A percentile compares a stretch with the other conserved stretches of the same genome.
Evolutionary conservation across 306 rosid genomes (phyloP).

Genomic region (Dalbergia cultrata): DNA sequence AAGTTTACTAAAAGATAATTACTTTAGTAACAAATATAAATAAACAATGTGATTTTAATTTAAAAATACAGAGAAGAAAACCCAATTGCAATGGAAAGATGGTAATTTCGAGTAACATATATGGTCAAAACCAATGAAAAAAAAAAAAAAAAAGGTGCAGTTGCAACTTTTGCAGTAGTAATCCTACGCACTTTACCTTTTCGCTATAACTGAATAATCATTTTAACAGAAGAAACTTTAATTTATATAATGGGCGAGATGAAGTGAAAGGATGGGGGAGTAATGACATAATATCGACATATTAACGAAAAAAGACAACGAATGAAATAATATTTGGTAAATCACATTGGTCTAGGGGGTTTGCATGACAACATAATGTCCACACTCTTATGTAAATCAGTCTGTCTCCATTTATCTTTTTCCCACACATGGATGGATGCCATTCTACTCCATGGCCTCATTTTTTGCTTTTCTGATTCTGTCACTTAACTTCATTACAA

Average conservation of each 20-base stretch:
- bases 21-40: too few species aligned
- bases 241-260: not conserved
- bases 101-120: not conserved
- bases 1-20: too few species aligned
- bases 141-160: too few species aligned
- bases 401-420: not conserved
- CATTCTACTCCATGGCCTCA: constrained; percentile 9
- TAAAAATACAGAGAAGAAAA: not conserved
- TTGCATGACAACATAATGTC: constrained; percentile 73
- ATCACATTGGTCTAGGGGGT: not conserved
- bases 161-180: not conserved
- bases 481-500: not conserved
- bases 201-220: not conserved
- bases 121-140: too few species aligned
- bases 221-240: constrained; percentile 32
- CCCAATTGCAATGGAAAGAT: not conserved
- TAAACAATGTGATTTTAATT: too few species aligned
- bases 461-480: constrained; percentile 27
- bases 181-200: constrained; percentile 19
- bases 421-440: constrained; percentile 39
- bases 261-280: constrained; percentile 25
- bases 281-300: constrained; percentile 68
- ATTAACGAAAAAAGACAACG: constrained; percentile 3
- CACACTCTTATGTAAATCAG: constrained; percentile 30
- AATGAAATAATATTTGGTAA: not conserved